These are phyloP conservation scores for Fusarium haematococcum DNA, from an alignment of 2,329 filamentous ascomycete genomes.

Conservation along the genomic window DNA sequence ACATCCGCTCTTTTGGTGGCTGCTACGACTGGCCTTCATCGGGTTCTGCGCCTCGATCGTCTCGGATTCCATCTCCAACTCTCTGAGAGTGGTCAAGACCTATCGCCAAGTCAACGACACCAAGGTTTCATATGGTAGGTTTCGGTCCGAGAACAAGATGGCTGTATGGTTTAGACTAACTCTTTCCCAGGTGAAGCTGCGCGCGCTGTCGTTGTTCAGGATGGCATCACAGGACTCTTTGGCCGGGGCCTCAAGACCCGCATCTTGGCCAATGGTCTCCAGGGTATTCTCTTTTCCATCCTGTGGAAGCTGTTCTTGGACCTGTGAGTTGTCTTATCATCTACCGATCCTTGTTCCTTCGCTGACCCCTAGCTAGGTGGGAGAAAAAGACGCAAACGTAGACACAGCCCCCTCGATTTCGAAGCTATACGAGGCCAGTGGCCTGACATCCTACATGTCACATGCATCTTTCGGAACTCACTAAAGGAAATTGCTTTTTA, in stretches of 20 bases:
- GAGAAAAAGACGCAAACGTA: neutral
- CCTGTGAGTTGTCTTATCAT: conserved; percentile 50
- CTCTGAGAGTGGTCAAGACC: conserved; percentile 60
- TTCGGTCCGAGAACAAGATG: neutral
- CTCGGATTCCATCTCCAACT: conserved; percentile 61
- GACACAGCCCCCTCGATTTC: neutral
- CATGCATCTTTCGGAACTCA: neutral
- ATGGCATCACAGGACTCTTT: conserved; percentile 57
- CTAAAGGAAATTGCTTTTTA: neutral
- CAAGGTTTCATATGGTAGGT: conserved; percentile 58
- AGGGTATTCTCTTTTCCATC: conserved; percentile 61
- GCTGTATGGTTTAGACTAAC: neutral
- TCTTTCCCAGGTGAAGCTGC: conserved; percentile 54
- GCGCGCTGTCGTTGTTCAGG: conserved; percentile 52
- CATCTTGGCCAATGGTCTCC: conserved; percentile 61
- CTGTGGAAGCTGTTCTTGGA: conserved; percentile 63
- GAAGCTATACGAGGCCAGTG: neutral
- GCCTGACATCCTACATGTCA: neutral
- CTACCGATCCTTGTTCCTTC: neutral
- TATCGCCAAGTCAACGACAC: conserved; percentile 63
- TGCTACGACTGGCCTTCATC: conserved; percentile 53
- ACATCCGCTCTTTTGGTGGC: conserved; percentile 54
- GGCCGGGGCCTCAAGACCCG: conserved; percentile 60
- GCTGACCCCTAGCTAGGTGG: neutral
- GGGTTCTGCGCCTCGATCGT: conserved; percentile 58